Conservation (phyloP, 2,329 filamentous ascomycete species). For the Beauveria sp. region DNA sequence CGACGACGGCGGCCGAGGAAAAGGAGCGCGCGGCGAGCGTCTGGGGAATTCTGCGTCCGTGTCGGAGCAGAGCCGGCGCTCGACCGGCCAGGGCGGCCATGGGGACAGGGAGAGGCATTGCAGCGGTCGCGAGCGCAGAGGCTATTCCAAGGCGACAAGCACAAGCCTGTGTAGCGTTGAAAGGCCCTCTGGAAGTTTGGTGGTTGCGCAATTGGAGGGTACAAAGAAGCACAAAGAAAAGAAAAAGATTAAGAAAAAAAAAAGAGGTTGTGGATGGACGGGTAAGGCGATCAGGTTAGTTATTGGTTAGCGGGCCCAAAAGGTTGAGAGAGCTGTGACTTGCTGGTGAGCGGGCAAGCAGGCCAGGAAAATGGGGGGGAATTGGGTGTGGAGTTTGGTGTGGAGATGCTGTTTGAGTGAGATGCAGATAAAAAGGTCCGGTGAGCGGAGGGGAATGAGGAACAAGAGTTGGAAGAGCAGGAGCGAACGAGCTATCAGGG, state of each 20-base stretch:
- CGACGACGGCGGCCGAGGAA: conserved; percentile 27
- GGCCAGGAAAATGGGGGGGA: not conserved
- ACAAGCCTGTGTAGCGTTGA: not conserved
- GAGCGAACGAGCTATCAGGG: not conserved
- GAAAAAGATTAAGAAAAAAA: not conserved
- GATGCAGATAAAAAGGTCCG: conserved; percentile 9
- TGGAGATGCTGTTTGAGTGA: not conserved
- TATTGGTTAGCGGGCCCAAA: not conserved
- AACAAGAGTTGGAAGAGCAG: not conserved
- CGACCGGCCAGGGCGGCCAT: conserved; percentile 42
- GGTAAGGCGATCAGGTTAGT: not conserved
- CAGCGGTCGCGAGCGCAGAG: conserved; percentile 13
- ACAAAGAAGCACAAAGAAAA: not conserved
- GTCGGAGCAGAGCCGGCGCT: conserved; percentile 50
- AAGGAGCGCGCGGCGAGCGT: conserved; percentile 37
- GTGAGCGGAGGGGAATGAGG: not conserved
- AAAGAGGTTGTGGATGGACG: not conserved
- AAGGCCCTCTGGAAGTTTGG: not conserved
- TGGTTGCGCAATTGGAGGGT: not conserved
- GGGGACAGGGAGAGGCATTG: conserved; percentile 34
- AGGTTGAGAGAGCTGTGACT: not conserved
- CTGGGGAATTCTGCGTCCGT: conserved; percentile 42
- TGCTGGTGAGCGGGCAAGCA: not conserved
- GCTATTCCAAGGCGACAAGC: not conserved
- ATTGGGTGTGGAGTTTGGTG: not conserved